Percentiles rank a stretch among this genome's conserved stretches.
Evolutionary conservation across 192 early-diverging fungal genomes (phyloP).

Genomic region (Diversispora epigaea): DNA sequence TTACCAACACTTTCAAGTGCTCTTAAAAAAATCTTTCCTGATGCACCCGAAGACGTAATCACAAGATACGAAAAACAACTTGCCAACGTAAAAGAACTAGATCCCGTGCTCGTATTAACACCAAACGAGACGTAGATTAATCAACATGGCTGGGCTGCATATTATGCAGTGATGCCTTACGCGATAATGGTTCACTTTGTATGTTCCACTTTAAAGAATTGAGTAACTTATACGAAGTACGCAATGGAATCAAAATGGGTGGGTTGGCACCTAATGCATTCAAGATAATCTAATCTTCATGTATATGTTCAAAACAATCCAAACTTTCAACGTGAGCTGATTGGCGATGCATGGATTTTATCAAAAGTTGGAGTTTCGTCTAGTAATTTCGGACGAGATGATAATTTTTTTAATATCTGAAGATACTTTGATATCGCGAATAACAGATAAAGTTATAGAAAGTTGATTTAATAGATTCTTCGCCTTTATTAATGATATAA

Average conservation of each 20-base stretch:
- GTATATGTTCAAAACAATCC: neutral
- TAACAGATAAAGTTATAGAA: no score
- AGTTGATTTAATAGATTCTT: no score
- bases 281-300: neutral
- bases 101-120: neutral
- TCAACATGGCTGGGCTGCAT: neutral
- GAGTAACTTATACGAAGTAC: neutral
- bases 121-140: neutral
- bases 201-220: conserved; percentile 4
- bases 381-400: neutral
- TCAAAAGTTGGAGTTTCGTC: neutral
- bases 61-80: conserved; percentile 1
- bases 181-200: neutral
- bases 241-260: neutral
- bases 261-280: neutral
- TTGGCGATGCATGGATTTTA: neutral
- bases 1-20: neutral
- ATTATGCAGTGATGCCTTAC: neutral
- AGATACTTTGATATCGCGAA: no score
- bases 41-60: neutral
- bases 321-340: neutral
- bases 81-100: neutral
- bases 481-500: no score
- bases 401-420: neutral
- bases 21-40: neutral